These are phyloP conservation scores for Geopyxis carbonaria DNA, from an alignment of 495 filamentous ascomycete species.

Conservation along the genomic window DNA sequence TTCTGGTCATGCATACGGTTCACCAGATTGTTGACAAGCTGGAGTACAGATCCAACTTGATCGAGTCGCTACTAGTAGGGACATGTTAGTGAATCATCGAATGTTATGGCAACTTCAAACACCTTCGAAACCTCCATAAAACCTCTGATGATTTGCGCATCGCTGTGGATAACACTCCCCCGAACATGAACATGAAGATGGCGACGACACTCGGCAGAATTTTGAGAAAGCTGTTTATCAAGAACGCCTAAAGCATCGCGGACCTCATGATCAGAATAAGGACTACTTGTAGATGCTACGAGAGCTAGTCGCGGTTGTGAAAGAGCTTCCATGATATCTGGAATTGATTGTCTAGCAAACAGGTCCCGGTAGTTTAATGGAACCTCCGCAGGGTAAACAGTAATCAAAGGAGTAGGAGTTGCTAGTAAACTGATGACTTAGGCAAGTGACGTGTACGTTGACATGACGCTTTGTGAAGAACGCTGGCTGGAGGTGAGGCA, in stretches of 20 bases:
- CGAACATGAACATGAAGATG: conserved; percentile 71
- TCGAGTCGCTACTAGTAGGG: conserved; percentile 52
- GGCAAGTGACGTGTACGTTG: too few species aligned
- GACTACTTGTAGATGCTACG: conserved; percentile 75
- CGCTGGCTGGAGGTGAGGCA: too few species aligned
- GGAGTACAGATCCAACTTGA: conserved; percentile 64
- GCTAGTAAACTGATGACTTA: too few species aligned
- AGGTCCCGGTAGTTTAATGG: too few species aligned
- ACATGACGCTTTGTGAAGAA: too few species aligned
- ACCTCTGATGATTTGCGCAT: conserved; percentile 77
- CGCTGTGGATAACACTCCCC: conserved; percentile 82
- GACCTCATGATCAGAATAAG: conserved; percentile 87
- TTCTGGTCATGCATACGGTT: conserved; percentile 67
- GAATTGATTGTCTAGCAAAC: too few species aligned
- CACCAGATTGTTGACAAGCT: conserved; percentile 62
- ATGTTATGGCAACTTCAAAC: conserved; percentile 9
- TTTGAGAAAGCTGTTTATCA: conserved; percentile 51
- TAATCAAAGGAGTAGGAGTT: too few species aligned
- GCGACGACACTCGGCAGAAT: conserved; percentile 63
- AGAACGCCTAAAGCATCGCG: conserved; percentile 65
- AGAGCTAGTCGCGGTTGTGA: conserved; percentile 57
- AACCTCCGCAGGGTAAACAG: too few species aligned
- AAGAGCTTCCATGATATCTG: too few species aligned
- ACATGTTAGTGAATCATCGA: conserved; percentile 11
- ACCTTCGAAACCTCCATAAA: conserved; percentile 88